Conservation (phyloP, 2,329 filamentous ascomycete species). For the Botrytis fragariae region DNA sequence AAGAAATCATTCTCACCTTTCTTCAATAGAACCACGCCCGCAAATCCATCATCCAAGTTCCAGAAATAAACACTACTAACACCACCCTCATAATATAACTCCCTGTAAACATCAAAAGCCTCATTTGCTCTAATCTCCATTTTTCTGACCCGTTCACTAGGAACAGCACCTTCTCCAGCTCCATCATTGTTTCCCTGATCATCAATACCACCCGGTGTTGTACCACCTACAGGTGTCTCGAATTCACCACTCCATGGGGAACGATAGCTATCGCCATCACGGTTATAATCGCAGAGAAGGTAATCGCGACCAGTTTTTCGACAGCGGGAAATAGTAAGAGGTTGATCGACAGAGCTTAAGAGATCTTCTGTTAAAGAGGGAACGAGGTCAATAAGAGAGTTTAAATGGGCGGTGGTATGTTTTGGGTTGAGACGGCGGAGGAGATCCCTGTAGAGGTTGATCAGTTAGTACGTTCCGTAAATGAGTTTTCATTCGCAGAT, state of each 20-base stretch:
- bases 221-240: constrained; percentile 77
- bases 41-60: constrained; percentile 97
- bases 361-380: constrained; percentile 96
- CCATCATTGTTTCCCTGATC: constrained; percentile 53
- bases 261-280: constrained; percentile 95
- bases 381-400: constrained; percentile 81
- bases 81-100: constrained; percentile 95
- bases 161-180: constrained; percentile 76
- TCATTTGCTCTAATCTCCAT: constrained; percentile 95
- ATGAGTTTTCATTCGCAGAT: background rate
- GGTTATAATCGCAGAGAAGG: constrained; percentile 99
- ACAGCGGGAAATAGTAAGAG: constrained; percentile 82
- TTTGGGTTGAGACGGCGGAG: constrained; percentile 96
- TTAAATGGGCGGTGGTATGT: constrained; percentile 83
- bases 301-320: constrained; percentile 89
- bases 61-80: constrained; percentile 97
- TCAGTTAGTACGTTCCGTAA: constrained; percentile 11
- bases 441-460: constrained; percentile 70
- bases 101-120: constrained; percentile 94
- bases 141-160: constrained; percentile 84
- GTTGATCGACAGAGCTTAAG: constrained; percentile 95
- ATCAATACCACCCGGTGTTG: constrained; percentile 53
- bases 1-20: constrained; percentile 61
- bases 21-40: constrained; percentile 91
- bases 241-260: constrained; percentile 99